Base-by-base conservation (phyloP, 2,329 filamentous ascomycete species). In the Periglandula ipomoeae region DNA sequence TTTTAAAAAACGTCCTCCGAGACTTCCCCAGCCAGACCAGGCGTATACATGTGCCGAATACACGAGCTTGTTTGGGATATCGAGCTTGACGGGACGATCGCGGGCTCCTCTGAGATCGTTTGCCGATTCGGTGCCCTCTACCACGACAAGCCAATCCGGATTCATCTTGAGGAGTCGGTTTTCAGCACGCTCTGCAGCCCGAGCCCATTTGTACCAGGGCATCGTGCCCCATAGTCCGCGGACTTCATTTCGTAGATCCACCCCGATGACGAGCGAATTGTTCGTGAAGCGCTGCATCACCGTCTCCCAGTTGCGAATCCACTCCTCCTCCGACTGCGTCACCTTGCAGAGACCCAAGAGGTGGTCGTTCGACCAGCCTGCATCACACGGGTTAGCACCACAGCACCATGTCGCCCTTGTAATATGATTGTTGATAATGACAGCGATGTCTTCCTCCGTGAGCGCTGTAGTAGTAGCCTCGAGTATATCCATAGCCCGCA, bases 361-460 rank as follows among this genome's bases (percentile, higher is more conserved):
- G 56, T 84, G 73, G 58, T 82, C 75, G 61, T 86, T 86, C 39
- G 76, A 70, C 82, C 82, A 86, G 47, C 73, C 74, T 19, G 79
- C 73, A 61, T 87, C 82, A 65, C 82, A 86, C 1, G 81, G 79
- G 59, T 85, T 76, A 22, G 75, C 78, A 45, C 81, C 82, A 61
- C 82, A 85, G 65, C 82, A 86, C 82, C 82, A 85, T 6, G 76
- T 76, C 9, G 82, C 79, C 42, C 74, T 74, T 1, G 82, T 86
- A 62, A 86, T 86, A 63, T 86, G 83, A 63, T 86, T 79, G 68
- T 86, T 86, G 53, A 84, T 64, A 44, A 85, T 79, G 47, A 85
- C 81, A 20, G 79, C 77, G 46, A 85, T 64, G 20, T 81, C 81
- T 10, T 73, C 77, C 24, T 77, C 73, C 8, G 82, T 85, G 57